Percentiles rank a stretch among this genome's conserved stretches.
Evolutionary conservation across 2,329 filamentous ascomycete genomes (phyloP).

Genomic region (Monilinia fructicola): DNA sequence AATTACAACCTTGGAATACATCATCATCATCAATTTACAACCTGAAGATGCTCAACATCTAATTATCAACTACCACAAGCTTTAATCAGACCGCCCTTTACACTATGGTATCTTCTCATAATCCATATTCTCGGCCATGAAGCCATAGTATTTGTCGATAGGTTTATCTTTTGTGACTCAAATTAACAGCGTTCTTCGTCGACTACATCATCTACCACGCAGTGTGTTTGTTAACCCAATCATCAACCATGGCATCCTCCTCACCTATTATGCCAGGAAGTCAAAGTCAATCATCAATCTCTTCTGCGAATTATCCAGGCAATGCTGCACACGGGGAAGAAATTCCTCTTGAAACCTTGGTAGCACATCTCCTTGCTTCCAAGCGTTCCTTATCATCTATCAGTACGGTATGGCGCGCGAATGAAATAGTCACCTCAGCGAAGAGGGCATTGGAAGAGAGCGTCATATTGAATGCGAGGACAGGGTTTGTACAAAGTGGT

Average conservation of each 20-base stretch:
- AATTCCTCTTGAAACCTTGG: conserved; percentile 68
- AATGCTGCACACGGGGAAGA: conserved; percentile 32
- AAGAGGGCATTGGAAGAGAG: conserved; percentile 75
- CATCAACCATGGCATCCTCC: conserved; percentile 17
- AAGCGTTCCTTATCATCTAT: conserved; percentile 87
- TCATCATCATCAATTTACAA: conserved; percentile 6
- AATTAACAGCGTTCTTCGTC: not conserved
- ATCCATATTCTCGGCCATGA: too few relatives aligned
- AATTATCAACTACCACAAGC: not conserved
- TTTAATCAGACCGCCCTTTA: not conserved
- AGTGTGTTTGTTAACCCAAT: not conserved
- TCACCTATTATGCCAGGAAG: conserved; percentile 21
- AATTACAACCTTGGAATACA: not conserved
- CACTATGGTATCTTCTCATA: not conserved
- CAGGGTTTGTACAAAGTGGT: conserved; percentile 64
- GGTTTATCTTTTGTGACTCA: not conserved
- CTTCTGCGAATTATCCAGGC: conserved; percentile 32
- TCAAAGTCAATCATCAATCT: conserved; percentile 34
- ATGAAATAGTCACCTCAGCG: conserved; percentile 78
- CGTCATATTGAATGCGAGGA: conserved; percentile 68
- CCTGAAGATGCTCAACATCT: not conserved
- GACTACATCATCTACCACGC: conserved; percentile 1
- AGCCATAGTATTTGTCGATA: not conserved
- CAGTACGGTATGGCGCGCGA: conserved; percentile 77
- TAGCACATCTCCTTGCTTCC: conserved; percentile 79